Conservation (phyloP, 495 filamentous ascomycete species). For the Penicillium steckii region DNA sequence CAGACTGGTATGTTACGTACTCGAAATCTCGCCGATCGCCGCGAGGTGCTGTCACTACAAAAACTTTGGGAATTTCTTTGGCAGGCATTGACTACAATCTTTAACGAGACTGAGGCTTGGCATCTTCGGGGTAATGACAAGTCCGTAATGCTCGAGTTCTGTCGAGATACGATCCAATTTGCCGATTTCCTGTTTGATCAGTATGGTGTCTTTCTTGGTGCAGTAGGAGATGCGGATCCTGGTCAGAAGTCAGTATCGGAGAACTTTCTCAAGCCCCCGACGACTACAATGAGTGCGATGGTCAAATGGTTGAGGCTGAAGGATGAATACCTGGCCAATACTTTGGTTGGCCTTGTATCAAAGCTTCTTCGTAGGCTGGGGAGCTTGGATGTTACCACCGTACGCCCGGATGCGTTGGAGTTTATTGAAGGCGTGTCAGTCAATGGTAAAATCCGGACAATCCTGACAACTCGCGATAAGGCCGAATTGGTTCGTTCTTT, state of each 20-base stretch:
- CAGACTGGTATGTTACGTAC: constrained; percentile 76
- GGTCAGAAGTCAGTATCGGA: constrained; percentile 42
- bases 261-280: constrained; percentile 56
- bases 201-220: constrained; percentile 72
- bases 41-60: constrained; percentile 62
- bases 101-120: constrained; percentile 80
- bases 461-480: constrained; percentile 71
- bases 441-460: constrained; percentile 62
- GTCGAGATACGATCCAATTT: constrained; percentile 89
- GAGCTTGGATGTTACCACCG: constrained; percentile 61
- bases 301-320: constrained; percentile 81
- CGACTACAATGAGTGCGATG: constrained; percentile 61
- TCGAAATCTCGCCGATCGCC: constrained; percentile 52
- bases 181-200: constrained; percentile 82
- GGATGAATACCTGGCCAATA: constrained; percentile 76
- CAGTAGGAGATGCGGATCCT: constrained; percentile 49
- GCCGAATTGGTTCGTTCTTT: constrained; percentile 78
- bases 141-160: constrained; percentile 81
- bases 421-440: constrained; percentile 62
- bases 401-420: constrained; percentile 57
- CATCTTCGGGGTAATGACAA: constrained; percentile 65
- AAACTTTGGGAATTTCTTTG: constrained; percentile 82
- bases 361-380: constrained; percentile 74
- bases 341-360: constrained; percentile 63
- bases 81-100: constrained; percentile 76